Base-by-base conservation (phyloP, 768 basidiomycete species). In the Clathrus columnatus region DNA sequence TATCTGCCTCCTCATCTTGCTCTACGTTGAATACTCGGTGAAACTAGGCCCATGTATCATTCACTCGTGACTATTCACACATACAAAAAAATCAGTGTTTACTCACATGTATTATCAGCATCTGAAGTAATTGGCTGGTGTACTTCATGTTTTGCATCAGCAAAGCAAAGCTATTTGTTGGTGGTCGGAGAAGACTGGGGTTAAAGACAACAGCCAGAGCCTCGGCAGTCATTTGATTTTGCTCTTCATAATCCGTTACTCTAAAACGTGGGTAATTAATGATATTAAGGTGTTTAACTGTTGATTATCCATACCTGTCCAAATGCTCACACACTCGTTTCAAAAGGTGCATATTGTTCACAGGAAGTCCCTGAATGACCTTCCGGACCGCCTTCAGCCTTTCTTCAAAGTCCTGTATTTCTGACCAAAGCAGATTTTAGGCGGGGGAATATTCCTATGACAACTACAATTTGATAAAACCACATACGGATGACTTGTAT, bases 181-280 rank as follows among this genome's bases (percentile, higher is more conserved):
- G 86, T 3, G 87, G 83, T 18, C 87, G 82, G 50, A 89, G 65
- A 47, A 91, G 68, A 64, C 88, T 90, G 5, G 87, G 88, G 58
- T 87, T 87, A 68, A 91, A 91, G 17, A 91, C 88, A 51, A 91
- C 90, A 0, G 91, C 84, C 2, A 93, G 74, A 6, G 85, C 83
- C 60, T 91, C 84, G 1, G 87, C 83, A 1, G 86, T 88, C 91
- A 93, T 93, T 57, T 92, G 90, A 62, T 91, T 93, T 48, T 83
- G 78, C 56, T 91, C 89, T 65, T 92, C 89, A 68, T 78, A 88
- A 64, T 91, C 88, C 4, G 88, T 87, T n/a, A 91, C 86, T 64
- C 87, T 87, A 63, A 4, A 46, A 29, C 5, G 32, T n/a, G 46
- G 18, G 46, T 47, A 43, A 36, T 27, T 18, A 2, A 51, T 57